Conservation (phyloP, 108 stramenopile genomes). For the Hondaea fermentalgiana region DNA sequence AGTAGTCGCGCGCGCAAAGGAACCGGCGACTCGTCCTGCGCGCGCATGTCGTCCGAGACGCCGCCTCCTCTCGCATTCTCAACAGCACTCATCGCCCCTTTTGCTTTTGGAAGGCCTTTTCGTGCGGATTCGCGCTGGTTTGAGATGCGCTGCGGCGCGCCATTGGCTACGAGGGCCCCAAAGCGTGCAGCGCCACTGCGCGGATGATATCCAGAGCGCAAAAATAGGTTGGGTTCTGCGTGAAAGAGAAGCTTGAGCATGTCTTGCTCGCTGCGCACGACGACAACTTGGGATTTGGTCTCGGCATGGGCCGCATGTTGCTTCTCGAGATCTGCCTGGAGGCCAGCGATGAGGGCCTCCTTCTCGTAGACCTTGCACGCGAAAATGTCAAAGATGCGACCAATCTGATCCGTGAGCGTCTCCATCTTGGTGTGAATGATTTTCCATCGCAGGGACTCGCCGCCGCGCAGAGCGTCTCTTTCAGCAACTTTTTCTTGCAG, state of each 20-base stretch:
- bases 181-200: not conserved
- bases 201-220: not conserved
- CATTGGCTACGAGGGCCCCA: not conserved
- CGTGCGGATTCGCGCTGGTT: not conserved
- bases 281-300: not conserved
- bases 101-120: too few relatives aligned
- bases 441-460: not conserved
- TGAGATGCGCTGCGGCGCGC: not conserved
- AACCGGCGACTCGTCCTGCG: not conserved
- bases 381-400: not conserved
- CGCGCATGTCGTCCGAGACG: too few relatives aligned
- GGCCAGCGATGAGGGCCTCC: not conserved
- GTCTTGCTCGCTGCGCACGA: not conserved
- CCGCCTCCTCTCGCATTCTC: too few relatives aligned
- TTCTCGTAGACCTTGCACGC: not conserved
- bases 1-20: not conserved
- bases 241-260: not conserved
- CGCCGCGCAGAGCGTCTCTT: not conserved
- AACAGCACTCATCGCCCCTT: too few relatives aligned
- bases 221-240: not conserved
- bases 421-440: not conserved
- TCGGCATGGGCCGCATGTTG: not conserved
- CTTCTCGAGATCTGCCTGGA: not conserved
- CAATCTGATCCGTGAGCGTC: not conserved
- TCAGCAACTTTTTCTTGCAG: not conserved